Evolutionary conservation across 163 green algal species (phyloP), one percentile per base, ranked within the genome.

Genomic region (Chlorella variabilis): DNA sequence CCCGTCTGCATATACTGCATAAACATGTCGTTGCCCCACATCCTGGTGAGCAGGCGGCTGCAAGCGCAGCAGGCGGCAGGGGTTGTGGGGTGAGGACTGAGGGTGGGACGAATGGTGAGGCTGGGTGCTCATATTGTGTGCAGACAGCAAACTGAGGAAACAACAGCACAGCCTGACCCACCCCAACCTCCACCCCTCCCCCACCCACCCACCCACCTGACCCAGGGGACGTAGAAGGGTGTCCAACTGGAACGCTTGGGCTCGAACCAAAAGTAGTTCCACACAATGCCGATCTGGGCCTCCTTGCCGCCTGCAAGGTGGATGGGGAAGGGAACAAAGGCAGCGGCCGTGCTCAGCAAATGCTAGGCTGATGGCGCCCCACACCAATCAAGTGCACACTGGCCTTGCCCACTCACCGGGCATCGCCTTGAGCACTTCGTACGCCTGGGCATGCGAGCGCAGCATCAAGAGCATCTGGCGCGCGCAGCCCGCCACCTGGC

Each of bases 1-100:
- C 93, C 93, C 4, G 90, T 96, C 36, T 87, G 45, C 83, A 98
- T 91, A 84, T 92, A 98, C 13, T 91, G 71, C 62, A 96, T 75
- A 13, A 96, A 76, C 25, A 93, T 51, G 61, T 95, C 86, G 76
- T 92, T 96, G 59, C 90, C 94, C 90, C 90, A 93, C 61, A 90
- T 34, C 9, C 66, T 62, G 61, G 91, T 85, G 27, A 85, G 71
- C 54, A 84, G 9, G 31, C 39, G 45, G 49, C 77, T 78, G 70
- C 70, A 36, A 17, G 29, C 31, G 13, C n/a, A n/a, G n/a, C n/a
- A 18, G 45, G 1, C 11, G 11, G 15, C 45, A 31, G 6, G 23
- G 31, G 61, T n/a, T 31, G 61, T 42, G 33, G 31, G 61, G 31
- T 45, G 31, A 33, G 13, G 13, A 21, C 4, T 29, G 62, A 25